Evolutionary conservation across 2,329 filamentous ascomycete genomes (phyloP), one percentile per base, ranked within the genome.

Genomic region (Neophaeococcomyces aloes): DNA sequence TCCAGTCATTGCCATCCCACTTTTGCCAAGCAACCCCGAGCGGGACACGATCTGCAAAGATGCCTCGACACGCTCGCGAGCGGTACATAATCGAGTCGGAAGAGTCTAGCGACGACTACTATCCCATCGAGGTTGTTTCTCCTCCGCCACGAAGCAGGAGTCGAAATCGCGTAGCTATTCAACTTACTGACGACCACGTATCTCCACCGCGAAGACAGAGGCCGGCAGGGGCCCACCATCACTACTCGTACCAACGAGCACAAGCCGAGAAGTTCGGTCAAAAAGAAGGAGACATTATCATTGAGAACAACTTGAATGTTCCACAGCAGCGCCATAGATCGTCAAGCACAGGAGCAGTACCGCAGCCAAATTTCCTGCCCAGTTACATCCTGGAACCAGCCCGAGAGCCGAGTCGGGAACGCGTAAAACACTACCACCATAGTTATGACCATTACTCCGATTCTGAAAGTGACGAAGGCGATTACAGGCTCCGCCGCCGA

Each of bases 281-380:
- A 38, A 7, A 52, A 42, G 29, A 45, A 52, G 46, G 44, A 13
- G 42, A 46, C 14, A 44, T 49, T 14, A 43, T 50, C 32, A 47
- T 53, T 15, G 48, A 53, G 39, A 53, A 52, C 38, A 44, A 48
- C 30, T 37, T 53, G 17, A 47, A 43, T 29, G 49, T 53, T 30
- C 51, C 51, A 23, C 49, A 47, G 39, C 18, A 11, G 17, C 49
- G 51, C 15, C 49, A 47, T 32, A 45, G 51, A 35, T 49, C 51
- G 3, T 45, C 51, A n/a, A 53, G 51, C 40, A 46, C 45, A 36
- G 51, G 51, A 8, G 48, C 33, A 11, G 47, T 46, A 21, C 46
- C 47, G 23, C 48, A 50, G 38, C 49, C 47, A 15, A 49, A 47
- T 6, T 45, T 49, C 27, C 40, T 53, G 11, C 29, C 38, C 32